Conservation (phyloP, 164 flowering plant species). For the Stephania cephalantha region DNA sequence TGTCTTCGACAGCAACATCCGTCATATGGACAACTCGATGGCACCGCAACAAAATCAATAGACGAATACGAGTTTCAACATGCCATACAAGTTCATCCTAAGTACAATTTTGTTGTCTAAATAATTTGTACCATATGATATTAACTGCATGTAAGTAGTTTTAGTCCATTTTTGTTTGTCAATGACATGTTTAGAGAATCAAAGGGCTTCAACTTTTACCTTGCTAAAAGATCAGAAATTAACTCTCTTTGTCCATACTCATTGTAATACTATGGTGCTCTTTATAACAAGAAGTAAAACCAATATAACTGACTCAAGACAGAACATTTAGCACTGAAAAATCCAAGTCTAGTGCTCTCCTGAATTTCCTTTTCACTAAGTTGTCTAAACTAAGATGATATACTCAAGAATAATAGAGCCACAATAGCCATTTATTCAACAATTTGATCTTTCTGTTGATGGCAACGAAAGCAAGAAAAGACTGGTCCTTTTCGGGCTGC, state of each 20-base stretch:
- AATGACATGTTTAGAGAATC: neutral
- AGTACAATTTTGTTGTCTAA: neutral
- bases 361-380: neutral
- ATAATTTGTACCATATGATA: neutral
- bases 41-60: too few relatives aligned
- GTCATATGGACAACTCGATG: too few relatives aligned
- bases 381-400: neutral
- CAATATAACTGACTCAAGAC: neutral
- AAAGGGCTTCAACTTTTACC: neutral
- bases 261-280: neutral
- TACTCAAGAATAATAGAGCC: neutral
- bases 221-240: neutral
- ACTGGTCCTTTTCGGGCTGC: neutral
- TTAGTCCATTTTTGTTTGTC: neutral
- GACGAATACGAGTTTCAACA: too few relatives aligned
- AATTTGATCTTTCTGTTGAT: neutral
- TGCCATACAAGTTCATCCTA: too few relatives aligned
- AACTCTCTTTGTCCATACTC: constrained; percentile 1
- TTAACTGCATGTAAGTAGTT: neutral
- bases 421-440: neutral
- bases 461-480: neutral
- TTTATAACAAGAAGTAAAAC: neutral
- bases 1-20: too few relatives aligned
- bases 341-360: neutral
- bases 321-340: neutral